Conservation (phyloP, 768 basidiomycete species). For the Rickenella mellea region DNA sequence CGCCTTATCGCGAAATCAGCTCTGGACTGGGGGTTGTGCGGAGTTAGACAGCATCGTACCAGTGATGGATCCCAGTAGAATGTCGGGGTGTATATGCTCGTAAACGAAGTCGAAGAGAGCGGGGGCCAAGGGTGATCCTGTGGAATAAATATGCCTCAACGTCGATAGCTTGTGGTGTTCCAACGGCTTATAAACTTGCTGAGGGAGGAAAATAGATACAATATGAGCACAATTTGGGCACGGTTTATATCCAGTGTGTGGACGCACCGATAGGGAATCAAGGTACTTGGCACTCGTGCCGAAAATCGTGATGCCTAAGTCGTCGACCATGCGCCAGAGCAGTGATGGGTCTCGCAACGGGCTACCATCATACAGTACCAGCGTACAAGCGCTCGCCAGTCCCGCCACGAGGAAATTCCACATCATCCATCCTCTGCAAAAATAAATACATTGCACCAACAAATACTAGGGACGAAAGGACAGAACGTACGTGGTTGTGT, state of each 20-base stretch:
- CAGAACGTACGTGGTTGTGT: conserved; percentile 61
- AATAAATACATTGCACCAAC: background rate
- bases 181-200: conserved; percentile 65
- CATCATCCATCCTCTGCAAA: conserved; percentile 80
- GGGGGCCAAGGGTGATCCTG: conserved; percentile 68
- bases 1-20: conserved; percentile 46
- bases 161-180: conserved; percentile 49
- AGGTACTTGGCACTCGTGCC: conserved; percentile 82
- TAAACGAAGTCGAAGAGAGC: conserved; percentile 72
- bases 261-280: conserved; percentile 60
- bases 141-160: conserved; percentile 68
- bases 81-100: conserved; percentile 46
- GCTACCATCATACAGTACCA: conserved; percentile 76
- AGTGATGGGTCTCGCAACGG: conserved; percentile 57
- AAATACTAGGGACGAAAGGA: background rate
- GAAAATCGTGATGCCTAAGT: conserved; percentile 65
- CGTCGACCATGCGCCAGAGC: conserved; percentile 62
- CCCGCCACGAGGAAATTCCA: conserved; percentile 75
- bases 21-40: no score
- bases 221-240: conserved; percentile 8
- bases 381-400: conserved; percentile 55
- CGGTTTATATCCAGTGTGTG: conserved; percentile 5
- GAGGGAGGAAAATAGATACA: background rate
- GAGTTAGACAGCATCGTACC: conserved; percentile 29
- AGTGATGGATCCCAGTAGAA: conserved; percentile 67